phyloP scores from a whole-genome alignment of 2,329 filamentous ascomycete genomes.

The Talaromyces verruculosus region DNA sequence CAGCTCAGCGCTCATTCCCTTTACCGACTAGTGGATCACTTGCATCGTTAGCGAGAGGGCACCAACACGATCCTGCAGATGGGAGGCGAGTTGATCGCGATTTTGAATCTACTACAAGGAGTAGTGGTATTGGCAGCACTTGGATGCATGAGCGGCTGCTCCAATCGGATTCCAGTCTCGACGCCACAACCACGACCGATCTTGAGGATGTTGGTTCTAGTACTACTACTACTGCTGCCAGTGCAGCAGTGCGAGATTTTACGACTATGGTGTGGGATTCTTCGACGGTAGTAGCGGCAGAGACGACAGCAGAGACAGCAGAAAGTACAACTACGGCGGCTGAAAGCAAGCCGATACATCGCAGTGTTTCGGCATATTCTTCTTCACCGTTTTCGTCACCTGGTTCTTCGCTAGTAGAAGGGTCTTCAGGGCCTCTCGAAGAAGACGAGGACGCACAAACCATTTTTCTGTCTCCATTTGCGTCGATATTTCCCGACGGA shows the following conservation, averaged over 20 bases:
- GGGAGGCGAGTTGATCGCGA: slow-evolving; percentile 2
- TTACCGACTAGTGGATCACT: slow-evolving; percentile 22
- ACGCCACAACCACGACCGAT: slow-evolving; percentile 15
- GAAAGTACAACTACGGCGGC: neutral
- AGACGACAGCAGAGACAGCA: neutral
- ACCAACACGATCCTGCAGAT: slow-evolving; percentile 16
- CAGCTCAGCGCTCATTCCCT: slow-evolving; percentile 13
- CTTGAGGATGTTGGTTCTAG: neutral
- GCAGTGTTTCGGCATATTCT: slow-evolving; percentile 1
- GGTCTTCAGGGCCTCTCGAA: neutral
- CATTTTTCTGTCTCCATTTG: slow-evolving; percentile 12
- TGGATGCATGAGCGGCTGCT: slow-evolving; percentile 12
- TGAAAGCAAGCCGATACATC: neutral
- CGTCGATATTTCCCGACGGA: slow-evolving; percentile 18
- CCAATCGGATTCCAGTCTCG: slow-evolving; percentile 20
- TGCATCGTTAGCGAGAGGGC: slow-evolving; percentile 20
- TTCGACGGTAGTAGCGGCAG: neutral
- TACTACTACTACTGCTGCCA: no score
- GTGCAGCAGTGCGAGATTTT: slow-evolving; percentile 7
- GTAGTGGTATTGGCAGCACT: neutral
- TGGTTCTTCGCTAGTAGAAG: slow-evolving; percentile 2
- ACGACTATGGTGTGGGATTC: slow-evolving; percentile 5
- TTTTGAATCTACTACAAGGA: neutral
- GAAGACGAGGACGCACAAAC: neutral
- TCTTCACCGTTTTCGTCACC: slow-evolving; percentile 10